Evolutionary conservation across 2,329 filamentous ascomycete species (phyloP), one percentile per base, ranked within the genome.

Genomic region (Aspergillus udagawae): DNA sequence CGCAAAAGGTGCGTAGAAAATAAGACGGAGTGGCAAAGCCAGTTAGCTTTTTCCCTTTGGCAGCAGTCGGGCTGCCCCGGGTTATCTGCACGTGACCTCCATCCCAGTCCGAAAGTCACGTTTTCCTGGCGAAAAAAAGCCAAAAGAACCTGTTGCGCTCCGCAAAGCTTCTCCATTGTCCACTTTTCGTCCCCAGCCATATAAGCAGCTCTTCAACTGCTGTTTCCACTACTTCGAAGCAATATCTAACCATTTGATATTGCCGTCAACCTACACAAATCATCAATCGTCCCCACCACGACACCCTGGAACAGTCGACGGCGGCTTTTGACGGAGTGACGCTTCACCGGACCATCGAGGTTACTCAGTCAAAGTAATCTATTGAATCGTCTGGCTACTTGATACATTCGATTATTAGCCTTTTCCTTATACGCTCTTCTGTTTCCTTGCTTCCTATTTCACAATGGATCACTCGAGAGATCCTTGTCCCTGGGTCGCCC

Each of bases 401-500:
- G 28, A 21, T 3, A 12, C 28, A n/a, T n/a, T 51, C 49, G 49
- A 21, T 41, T 51, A n/a, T 53, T 32, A 14, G 48, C 21, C n/a
- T 53, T 54, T 55, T 41, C 6, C 44, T 62, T 57, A 57, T 57
- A 52, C 41, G 23, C 45, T 52, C 29, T 48, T 52, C 17, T 45
- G 50, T 38, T 49, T 25, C 21, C 32, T 51, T 48, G 53, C 49
- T 57, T 42, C 4, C 3, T 49, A 45, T 62, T 56, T 44, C 59
- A 71, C 45, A 55, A 94, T 96, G 89, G 93, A 99, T 86, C 94
- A 97, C 83, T 89, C 90, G 63, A 86, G 94, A 80, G 94, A 97
- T 78, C 94, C 94, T 62, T 97, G 94, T 79, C 94, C 94, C 56
- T 97, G 89, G 88, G 92, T 97, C 71, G 90, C 94, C 64, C 84